A percentile compares a stretch with the other conserved stretches of the same genome.
Conservation (phyloP, 371 early-diverging fungal genomes). For the Apophysomyces elegans region DNA sequence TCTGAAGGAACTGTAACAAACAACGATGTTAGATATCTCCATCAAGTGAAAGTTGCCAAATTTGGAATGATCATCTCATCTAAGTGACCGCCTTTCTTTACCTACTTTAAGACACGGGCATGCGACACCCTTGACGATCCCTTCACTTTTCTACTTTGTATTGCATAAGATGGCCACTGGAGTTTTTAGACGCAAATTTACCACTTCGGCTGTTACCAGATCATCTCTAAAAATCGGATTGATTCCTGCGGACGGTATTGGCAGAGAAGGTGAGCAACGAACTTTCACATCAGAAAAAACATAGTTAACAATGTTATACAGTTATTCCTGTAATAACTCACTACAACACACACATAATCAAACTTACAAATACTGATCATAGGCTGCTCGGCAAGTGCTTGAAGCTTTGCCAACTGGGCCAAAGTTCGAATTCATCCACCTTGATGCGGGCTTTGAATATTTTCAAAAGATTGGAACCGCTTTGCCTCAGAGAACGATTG, state of each 20-base stretch:
- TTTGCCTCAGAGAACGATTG: conserved; percentile 85
- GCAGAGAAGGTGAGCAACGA: conserved; percentile 71
- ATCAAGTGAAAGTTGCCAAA: conserved; percentile 8
- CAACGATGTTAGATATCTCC: neutral
- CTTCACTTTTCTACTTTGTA: conserved; percentile 3
- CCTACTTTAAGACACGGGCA: conserved; percentile 2
- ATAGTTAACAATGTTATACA: conserved; percentile 1
- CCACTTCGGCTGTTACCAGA: conserved; percentile 46
- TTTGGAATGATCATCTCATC: conserved; percentile 18
- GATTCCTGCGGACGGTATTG: conserved; percentile 96
- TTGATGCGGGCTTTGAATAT: conserved; percentile 94
- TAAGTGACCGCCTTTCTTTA: conserved; percentile 13
- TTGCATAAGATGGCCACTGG: conserved; percentile 39
- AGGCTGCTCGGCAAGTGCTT: conserved; percentile 90
- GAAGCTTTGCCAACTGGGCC: conserved; percentile 69
- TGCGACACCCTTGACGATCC: neutral
- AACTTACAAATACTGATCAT: conserved; percentile 4
- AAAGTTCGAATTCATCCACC: conserved; percentile 75
- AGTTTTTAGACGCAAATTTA: conserved; percentile 57
- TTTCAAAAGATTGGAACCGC: conserved; percentile 92
- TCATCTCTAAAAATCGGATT: conserved; percentile 83
- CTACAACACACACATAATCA: neutral
- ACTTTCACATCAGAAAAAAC: neutral
- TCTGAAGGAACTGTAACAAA: no score
- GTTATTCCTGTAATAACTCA: conserved; percentile 26